Percentiles rank a stretch among this genome's conserved stretches.
Evolutionary conservation across 306 rosid genomes (phyloP).

Genomic region (Alnus glutinosa): DNA sequence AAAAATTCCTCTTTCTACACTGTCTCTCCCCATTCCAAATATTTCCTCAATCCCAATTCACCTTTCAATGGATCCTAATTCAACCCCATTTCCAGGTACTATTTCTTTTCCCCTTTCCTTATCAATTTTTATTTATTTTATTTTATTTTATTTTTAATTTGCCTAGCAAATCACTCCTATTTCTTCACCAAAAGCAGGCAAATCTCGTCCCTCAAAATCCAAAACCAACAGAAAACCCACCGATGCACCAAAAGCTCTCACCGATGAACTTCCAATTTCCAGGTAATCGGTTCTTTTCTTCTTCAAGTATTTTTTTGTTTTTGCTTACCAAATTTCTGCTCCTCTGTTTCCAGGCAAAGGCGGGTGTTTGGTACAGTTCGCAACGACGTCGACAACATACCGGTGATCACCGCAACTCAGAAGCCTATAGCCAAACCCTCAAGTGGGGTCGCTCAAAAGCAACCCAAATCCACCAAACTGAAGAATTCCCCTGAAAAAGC

Average conservation of each 20-base stretch:
- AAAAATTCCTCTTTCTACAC: too few species aligned
- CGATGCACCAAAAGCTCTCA: too few species aligned
- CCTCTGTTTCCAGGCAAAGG: slow-evolving; percentile 14
- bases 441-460: slow-evolving; percentile 10
- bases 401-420: slow-evolving; percentile 6
- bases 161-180: neutral
- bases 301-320: neutral
- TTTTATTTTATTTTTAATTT: too few species aligned
- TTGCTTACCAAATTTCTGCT: neutral
- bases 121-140: too few species aligned
- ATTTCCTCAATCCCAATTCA: neutral
- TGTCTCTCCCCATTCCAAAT: neutral
- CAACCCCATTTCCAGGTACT: slow-evolving; percentile 20
- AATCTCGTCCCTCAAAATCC: slow-evolving; percentile 2
- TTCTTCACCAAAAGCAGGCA: neutral
- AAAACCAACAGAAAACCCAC: neutral
- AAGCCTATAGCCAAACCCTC: slow-evolving; percentile 11
- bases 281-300: neutral
- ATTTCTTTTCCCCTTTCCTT: neutral
- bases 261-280: neutral
- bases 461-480: slow-evolving; percentile 11
- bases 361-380: slow-evolving; percentile 29
- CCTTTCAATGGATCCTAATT: slow-evolving; percentile 13
- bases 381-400: slow-evolving; percentile 12
- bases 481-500: slow-evolving; percentile 6